Evolutionary conservation across 2,329 filamentous ascomycete genomes (phyloP).

Genomic region (Tolypocladium inflatum): DNA sequence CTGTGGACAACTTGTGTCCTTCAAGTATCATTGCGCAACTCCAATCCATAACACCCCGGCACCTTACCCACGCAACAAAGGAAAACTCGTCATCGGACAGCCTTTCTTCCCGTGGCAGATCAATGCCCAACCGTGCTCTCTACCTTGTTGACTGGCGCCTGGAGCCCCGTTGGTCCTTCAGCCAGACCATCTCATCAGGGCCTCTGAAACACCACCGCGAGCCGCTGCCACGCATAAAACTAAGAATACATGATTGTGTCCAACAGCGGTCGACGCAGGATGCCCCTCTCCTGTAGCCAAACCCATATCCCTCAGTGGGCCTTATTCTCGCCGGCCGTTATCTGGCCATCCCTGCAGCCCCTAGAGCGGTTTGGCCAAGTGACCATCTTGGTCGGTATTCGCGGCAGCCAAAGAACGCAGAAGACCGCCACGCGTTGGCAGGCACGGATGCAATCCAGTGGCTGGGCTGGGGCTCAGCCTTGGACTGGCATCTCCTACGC

Average conservation of each 20-base stretch:
- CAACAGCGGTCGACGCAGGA: background rate
- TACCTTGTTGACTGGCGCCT: background rate
- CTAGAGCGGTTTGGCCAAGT: background rate
- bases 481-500: background rate
- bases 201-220: background rate
- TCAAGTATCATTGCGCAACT: background rate
- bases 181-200: too few relatives aligned
- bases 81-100: background rate
- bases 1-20: background rate
- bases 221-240: background rate
- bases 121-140: background rate
- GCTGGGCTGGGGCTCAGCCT: background rate
- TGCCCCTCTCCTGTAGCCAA: background rate
- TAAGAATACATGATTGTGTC: background rate
- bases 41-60: background rate
- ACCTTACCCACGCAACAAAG: background rate
- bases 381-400: background rate
- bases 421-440: background rate
- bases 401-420: background rate
- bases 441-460: background rate
- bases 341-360: background rate
- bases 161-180: background rate
- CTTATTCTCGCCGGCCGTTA: background rate
- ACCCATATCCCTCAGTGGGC: background rate
- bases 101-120: background rate